Evolutionary conservation across 2,329 filamentous ascomycete genomes (phyloP), one percentile per base, ranked within the genome.

Genomic region (Nemania sp.): DNA sequence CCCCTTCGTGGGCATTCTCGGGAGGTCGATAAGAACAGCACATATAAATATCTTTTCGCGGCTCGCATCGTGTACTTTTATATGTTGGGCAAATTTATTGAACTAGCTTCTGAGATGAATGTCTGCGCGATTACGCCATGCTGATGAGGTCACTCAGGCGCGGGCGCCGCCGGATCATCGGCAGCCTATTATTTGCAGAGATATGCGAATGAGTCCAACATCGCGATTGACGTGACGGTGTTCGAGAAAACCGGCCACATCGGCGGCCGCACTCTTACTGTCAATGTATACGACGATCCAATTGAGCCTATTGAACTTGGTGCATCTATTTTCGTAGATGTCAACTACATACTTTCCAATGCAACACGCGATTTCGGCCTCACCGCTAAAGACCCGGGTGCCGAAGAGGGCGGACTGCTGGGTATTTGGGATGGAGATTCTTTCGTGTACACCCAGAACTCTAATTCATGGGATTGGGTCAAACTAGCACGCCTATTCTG

Each of bases 321-420:
- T 14, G 94, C 89, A 9, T 93, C 88, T 57, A 96, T 97, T 64
- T 99, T 97, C 68, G 90, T 97, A 39, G 71, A 87, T 43, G 82
- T 88, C 37, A 99, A 97, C 67, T 77, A 84, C 33, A 96, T 96
- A 64, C 80, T 99, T 33, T 83, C 86, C 64, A 86, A 89, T 49
- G 88, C 91, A 1, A 85, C 83, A 6, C 73, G 80, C 26, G 78
- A 82, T 12, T 91, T 96, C 67, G 83, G 83, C n/a, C 82, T 99
- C 3, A 73, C 76, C 0, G 73, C 83, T 2, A 73, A 70, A n/a
- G 73, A 72, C 8, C 72, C 71, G 1, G 74, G 77, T 15, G 69
- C 73, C 6, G 73, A 79, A 28, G 74, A 77, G 15, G 80, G 79
- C 12, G 79, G 79, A 23, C 73, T 83, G 17, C 77, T 95, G 2